Base-by-base conservation (phyloP, 83 land plant genomes). In the Picea mariana region DNA sequence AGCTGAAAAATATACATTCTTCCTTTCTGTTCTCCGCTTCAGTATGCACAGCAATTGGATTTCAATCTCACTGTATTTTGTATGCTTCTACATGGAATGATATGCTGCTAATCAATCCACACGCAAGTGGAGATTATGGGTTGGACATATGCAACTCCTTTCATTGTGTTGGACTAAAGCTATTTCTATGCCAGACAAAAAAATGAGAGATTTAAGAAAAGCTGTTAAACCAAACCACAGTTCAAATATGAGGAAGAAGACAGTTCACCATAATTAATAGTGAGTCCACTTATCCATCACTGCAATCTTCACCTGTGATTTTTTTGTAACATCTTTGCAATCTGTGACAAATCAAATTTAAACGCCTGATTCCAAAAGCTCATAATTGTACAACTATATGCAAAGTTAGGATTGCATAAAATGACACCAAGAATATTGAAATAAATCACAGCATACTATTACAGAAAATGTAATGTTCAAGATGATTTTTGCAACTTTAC, bases 361-460 rank as follows among this genome's bases (percentile, higher is more conserved):
- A 9, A 66, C 44, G 55, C 76, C 76, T 44, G 58, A 26, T 4
- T n/a, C 49, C 18, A 44, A 42, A 23, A 73, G 52, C 58, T 9
- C 40, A n/a, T 72, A 52, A 44, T 23, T 44, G 58, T 52, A 44
- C 17, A 17, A 42, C 77, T 73, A 52, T 52, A 44, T 73, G 8
- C 55, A 73, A 73, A 42, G 55, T 73, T 44, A 73, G n/a, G 58
- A 73, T 44, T 44, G 77, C 77, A 44, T 5, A n/a, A 73, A 73
- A 44, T 44, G 58, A 24, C 77, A 44, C 26, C 77, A 73, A 73
- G 77, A 44, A 72, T n/a, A 38, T 11, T 42, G 77, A 73, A 73
- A 73, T 66, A 66, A 24, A 52, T 44, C 58, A 73, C 76, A 73
- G 26, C n/a, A 18, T 73, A 73, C 20, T 73, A 73, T 72, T 73